Evolutionary conservation across 176 grass and related monocot genomes (phyloP).

Genomic region (Secale cereale): DNA sequence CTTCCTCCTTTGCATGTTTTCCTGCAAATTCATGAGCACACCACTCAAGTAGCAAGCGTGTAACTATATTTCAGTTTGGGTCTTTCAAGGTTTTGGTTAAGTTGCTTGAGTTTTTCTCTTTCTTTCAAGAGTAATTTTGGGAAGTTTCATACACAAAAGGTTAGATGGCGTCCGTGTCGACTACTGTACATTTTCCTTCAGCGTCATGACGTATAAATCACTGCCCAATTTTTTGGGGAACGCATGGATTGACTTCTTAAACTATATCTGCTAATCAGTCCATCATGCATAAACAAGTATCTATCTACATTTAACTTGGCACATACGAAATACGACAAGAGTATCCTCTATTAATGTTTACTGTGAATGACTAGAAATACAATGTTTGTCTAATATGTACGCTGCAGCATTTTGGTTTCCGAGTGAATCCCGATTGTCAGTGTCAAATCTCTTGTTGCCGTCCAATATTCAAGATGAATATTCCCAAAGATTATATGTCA

Average conservation of each 20-base stretch:
- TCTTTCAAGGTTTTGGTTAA: background rate
- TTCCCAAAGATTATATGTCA: no score
- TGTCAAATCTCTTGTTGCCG: no score
- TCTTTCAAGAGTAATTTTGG: background rate
- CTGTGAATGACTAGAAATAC: no score
- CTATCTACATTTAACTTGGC: background rate
- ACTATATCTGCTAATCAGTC: background rate
- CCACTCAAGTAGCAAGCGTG: background rate
- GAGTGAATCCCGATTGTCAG: no score
- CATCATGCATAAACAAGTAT: background rate
- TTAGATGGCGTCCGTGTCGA: background rate
- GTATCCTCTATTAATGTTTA: no score
- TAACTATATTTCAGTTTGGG: background rate
- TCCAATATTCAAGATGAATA: no score
- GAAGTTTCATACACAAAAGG: background rate
- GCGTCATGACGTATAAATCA: background rate
- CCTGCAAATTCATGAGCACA: background rate
- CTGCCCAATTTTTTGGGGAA: background rate
- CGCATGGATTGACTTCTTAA: no score
- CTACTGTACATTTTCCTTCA: background rate
- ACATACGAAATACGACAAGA: background rate
- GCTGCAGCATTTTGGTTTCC: no score
- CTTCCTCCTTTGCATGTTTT: background rate
- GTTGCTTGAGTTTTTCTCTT: background rate
- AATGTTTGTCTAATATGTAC: no score